Base-by-base conservation (phyloP, 495 filamentous ascomycete genomes). In the Oleoguttula mirabilis region DNA sequence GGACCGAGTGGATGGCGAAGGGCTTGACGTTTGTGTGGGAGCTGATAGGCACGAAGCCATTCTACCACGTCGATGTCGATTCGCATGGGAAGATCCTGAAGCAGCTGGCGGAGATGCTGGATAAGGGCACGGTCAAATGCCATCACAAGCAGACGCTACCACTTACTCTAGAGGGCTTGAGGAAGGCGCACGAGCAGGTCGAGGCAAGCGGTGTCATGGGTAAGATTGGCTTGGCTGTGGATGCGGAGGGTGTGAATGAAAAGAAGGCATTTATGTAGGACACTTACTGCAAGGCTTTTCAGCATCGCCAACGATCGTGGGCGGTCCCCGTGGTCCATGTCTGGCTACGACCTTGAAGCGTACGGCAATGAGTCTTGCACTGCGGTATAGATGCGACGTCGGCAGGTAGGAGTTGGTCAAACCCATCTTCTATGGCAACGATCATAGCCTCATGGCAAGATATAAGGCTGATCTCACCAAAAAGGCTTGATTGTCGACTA, bases 1-100 rank as follows among this genome's bases (percentile, higher is more conserved):
- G 60, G 1, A 61, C 60, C 10, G 54, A 59, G 36, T 59, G 52
- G 41, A 61, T 63, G 60, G 57, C 58, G 25, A 63, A 63, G 48
- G 55, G 44, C 20, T 25, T 63, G 41, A 52, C 57, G n/a, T 63
- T 60, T 44, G 37, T 50, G 16, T 63, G 60, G 59, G 51, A 41
- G 41, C 37, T 58, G 25, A 25, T 63, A 10, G 59, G 59, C 8
- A 55, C 57, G 32, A 56, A 60, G 32, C 46, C 45, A n/a, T 44
- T 33, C 15, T 55, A 55, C 25, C n/a, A 39, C 10, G 43, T 51
- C 19, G 40, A 55, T 6, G 21, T 42, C 16, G 48, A 47, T 7
- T 38, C 30, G 10, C 48, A 55, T 32, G 48, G 52, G 17, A 39
- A 36, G 21, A 47, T 55, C 17, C 25, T 55, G 17, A 33, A 39